Evolutionary conservation across 345 rosid genomes (phyloP).

Genomic region (Citrus medica): DNA sequence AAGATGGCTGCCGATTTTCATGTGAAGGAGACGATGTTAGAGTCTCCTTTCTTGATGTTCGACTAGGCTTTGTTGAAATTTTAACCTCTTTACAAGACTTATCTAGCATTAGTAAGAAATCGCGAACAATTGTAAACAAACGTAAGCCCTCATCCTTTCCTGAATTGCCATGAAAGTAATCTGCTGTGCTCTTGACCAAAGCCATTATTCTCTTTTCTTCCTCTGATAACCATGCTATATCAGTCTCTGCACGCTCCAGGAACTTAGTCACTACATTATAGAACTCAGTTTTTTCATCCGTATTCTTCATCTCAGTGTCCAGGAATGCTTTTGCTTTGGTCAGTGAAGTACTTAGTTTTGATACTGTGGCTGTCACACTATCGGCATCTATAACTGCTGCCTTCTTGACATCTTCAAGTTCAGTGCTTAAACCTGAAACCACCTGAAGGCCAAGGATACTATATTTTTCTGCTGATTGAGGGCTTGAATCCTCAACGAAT

Average conservation of each 20-base stretch:
- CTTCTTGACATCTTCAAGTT: slow-evolving; percentile 71
- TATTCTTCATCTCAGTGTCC: slow-evolving; percentile 31
- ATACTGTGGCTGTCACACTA: slow-evolving; percentile 38
- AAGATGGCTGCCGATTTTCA: slow-evolving; percentile 33
- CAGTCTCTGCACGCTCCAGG: slow-evolving; percentile 48
- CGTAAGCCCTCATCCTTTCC: slow-evolving; percentile 80
- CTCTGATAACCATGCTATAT: slow-evolving; percentile 39
- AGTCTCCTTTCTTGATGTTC: slow-evolving; percentile 31
- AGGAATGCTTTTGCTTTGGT: slow-evolving; percentile 48
- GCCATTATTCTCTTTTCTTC: slow-evolving; percentile 75
- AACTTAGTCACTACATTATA: slow-evolving; percentile 38
- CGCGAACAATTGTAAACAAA: slow-evolving; percentile 67
- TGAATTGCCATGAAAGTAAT: slow-evolving; percentile 75
- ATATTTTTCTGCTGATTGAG: slow-evolving; percentile 38
- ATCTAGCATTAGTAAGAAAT: slow-evolving; percentile 78
- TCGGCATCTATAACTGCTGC: slow-evolving; percentile 74
- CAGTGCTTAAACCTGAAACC: slow-evolving; percentile 67
- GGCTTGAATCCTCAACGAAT: slow-evolving; percentile 30
- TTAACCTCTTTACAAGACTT: slow-evolving; percentile 62
- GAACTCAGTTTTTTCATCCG: slow-evolving; percentile 51
- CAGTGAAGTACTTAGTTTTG: slow-evolving; percentile 46
- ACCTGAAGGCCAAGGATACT: slow-evolving; percentile 62
- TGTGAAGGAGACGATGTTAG: slow-evolving; percentile 19
- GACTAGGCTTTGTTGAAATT: slow-evolving; percentile 30
- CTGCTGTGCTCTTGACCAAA: slow-evolving; percentile 65